phyloP scores from a whole-genome alignment of 1,284 basidiomycete genomes.

The Leccinum cinnamomeum region DNA sequence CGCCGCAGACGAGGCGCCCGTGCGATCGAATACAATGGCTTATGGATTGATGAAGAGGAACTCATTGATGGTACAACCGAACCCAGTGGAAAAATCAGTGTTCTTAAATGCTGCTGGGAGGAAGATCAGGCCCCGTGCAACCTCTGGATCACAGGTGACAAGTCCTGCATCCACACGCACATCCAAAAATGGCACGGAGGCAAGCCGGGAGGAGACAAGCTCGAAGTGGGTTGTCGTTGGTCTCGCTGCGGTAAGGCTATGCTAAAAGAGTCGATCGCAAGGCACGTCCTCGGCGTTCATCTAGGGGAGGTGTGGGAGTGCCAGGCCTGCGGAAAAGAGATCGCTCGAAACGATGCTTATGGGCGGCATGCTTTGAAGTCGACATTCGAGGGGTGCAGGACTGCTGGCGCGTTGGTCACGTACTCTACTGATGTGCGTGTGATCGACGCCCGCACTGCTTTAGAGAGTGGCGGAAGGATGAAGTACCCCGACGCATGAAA shows the following conservation, averaged over 20 bases:
- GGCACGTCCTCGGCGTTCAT: slow-evolving; percentile 18
- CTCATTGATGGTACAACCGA: slow-evolving; percentile 5
- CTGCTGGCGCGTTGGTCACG: slow-evolving; percentile 7
- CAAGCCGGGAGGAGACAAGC: slow-evolving; percentile 15
- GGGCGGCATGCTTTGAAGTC: slow-evolving; percentile 11
- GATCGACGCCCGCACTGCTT: slow-evolving; percentile 12
- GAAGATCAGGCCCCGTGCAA: slow-evolving; percentile 9
- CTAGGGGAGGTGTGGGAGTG: slow-evolving; percentile 17
- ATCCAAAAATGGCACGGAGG: slow-evolving; percentile 23
- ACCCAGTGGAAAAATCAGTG: slow-evolving; percentile 1
- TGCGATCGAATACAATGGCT: slow-evolving; percentile 6
- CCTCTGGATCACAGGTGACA: slow-evolving; percentile 24
- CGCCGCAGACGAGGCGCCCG: not conserved
- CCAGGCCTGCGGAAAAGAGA: slow-evolving; percentile 11
- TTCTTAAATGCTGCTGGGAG: slow-evolving; percentile 16
- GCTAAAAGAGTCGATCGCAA: slow-evolving; percentile 21
- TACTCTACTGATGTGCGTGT: slow-evolving; percentile 6
- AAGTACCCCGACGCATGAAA: slow-evolving; percentile 2
- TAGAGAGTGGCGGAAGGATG: slow-evolving; percentile 5
- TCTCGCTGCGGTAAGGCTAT: slow-evolving; percentile 13
- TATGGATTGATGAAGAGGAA: slow-evolving; percentile 18
- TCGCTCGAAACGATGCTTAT: slow-evolving; percentile 11
- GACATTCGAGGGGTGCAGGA: slow-evolving; percentile 4
- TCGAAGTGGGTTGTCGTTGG: slow-evolving; percentile 13
- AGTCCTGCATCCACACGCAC: slow-evolving; percentile 17